Percentiles rank a stretch among this genome's conserved stretches.
These are phyloP conservation scores for Aristolochia contorta DNA, from an alignment of 164 flowering plant species.

Conservation along the genomic window DNA sequence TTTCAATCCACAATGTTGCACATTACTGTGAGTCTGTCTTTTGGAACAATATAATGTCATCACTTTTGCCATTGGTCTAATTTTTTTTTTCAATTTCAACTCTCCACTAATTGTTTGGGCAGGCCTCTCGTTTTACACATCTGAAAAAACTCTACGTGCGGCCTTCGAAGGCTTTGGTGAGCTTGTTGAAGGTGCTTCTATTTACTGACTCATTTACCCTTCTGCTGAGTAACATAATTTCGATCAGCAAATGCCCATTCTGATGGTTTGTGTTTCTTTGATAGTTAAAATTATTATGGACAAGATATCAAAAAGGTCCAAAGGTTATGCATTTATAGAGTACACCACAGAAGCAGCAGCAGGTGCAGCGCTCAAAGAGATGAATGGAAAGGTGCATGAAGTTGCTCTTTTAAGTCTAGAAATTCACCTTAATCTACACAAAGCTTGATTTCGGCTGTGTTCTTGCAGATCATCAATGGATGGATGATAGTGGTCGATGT, in stretches of 20 bases:
- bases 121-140: slow-evolving; percentile 93
- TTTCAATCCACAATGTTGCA: not conserved
- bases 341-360: slow-evolving; percentile 92
- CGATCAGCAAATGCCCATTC: not conserved
- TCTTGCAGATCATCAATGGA: slow-evolving; percentile 83
- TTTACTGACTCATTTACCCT: not conserved
- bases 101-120: slow-evolving; percentile 4
- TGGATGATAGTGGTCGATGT: slow-evolving; percentile 91
- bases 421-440: not conserved
- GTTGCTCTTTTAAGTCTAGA: too few relatives aligned
- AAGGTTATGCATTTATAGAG: slow-evolving; percentile 88
- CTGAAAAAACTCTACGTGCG: slow-evolving; percentile 88
- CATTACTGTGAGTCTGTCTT: not conserved
- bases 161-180: slow-evolving; percentile 93
- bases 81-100: not conserved
- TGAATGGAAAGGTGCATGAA: slow-evolving; percentile 76
- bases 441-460: not conserved
- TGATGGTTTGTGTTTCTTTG: not conserved
- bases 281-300: slow-evolving; percentile 92
- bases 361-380: slow-evolving; percentile 72
- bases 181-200: slow-evolving; percentile 68
- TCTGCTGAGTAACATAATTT: not conserved
- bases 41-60: not conserved
- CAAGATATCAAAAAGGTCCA: slow-evolving; percentile 92
- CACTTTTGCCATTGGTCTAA: not conserved